A percentile compares a stretch with the other conserved stretches of the same genome.
Evolutionary conservation across 73 alveolate genomes (phyloP).

Genomic region (Stentor roeselii): DNA sequence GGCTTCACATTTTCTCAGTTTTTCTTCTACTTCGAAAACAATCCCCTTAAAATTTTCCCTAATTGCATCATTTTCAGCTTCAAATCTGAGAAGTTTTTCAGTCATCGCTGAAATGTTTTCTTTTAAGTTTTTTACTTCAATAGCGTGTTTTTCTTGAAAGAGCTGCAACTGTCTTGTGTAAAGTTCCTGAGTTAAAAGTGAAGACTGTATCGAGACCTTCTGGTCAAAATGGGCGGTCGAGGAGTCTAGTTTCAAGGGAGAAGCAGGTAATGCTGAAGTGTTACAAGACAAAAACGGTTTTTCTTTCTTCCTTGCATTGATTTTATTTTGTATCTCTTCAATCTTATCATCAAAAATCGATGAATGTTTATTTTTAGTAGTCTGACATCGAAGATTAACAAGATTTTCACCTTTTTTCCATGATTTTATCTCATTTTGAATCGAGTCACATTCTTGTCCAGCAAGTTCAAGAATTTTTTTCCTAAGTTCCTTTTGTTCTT

Average conservation of each 20-base stretch:
- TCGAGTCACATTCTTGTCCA: background rate
- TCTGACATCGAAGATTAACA: too few relatives aligned
- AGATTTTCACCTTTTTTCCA: background rate
- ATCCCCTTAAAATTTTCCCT: background rate
- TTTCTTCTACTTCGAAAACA: background rate
- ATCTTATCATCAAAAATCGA: background rate
- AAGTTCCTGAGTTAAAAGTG: background rate
- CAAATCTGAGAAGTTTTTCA: background rate
- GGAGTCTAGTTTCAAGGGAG: too few relatives aligned
- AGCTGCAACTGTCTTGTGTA: background rate
- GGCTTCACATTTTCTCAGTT: background rate
- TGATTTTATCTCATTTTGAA: background rate
- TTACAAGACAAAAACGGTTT: background rate
- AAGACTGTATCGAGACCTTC: background rate
- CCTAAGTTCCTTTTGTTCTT: background rate
- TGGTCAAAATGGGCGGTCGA: too few relatives aligned
- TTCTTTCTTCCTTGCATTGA: background rate
- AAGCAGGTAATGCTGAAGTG: background rate
- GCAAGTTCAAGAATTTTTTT: background rate
- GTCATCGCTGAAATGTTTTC: background rate
- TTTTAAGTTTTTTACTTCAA: background rate
- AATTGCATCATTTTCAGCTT: background rate
- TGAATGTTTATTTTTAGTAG: background rate
- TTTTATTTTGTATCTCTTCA: background rate
- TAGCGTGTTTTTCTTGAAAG: background rate